Evolutionary conservation across 148 eudicot species (phyloP), one percentile per base, ranked within the genome.

Genomic region (Silene uniflora): DNA sequence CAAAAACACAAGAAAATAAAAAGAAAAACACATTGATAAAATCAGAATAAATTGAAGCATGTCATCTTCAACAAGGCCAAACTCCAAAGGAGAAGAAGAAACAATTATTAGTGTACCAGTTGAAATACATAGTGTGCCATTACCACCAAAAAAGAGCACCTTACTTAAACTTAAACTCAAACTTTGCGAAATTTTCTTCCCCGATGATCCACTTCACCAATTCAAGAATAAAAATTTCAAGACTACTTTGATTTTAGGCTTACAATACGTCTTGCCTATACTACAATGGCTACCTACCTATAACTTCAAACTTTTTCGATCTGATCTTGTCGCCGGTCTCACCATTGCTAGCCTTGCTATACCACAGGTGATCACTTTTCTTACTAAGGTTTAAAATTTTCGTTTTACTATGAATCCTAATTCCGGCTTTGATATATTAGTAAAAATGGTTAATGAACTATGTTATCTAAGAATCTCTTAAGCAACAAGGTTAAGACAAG

Each of bases 331-430:
- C 23, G 82, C 98, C n/a, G 98, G 98, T 1, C 89, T 94, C 81
- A 94, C 98, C 83, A 94, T 94, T 86, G 97, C 98, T 29, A 95
- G 98, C 81, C 91, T 95, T 22, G 96, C 97, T 3, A 95, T 95
- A 62, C 98, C 98, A 7, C 98, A 94, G 97, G 98, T 90, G n/a
- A 32, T 21, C 21, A 2, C 56, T 2, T 49, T 3, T 49, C 14
- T 14, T 49, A 49, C 55, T 35, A 35, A 35, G 32, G n/a, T n/a
- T n/a, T n/a, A n/a, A n/a, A n/a, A n/a, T n/a, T n/a, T n/a, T n/a
- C n/a, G n/a, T n/a, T n/a, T 14, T 49, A 49, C 55, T 35, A 35
- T 1, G 32, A 29, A 29, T 29, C 32, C 32, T 29, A 29, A 29
- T 29, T 29, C 32, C 32, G 32, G 32, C 2, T 29, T 29, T 29